phyloP scores from a whole-genome alignment of 768 basidiomycete species.

The Baorangia bicolor region DNA sequence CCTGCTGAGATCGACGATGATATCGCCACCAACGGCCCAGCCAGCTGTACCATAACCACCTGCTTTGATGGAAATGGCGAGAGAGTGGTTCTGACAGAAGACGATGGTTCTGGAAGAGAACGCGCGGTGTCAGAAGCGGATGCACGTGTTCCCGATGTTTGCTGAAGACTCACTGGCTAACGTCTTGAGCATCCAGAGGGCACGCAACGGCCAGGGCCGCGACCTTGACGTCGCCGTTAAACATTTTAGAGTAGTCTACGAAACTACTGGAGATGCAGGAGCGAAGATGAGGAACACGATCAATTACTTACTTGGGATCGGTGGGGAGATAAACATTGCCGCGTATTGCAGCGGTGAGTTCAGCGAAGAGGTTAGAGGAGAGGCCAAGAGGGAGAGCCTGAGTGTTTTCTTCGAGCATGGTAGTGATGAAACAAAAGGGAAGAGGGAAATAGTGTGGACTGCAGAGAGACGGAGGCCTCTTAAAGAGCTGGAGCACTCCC shows the following conservation, averaged over 20 bases:
- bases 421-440: background rate
- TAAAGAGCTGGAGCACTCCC: conserved; percentile 6
- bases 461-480: conserved; percentile 11
- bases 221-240: conserved; percentile 74
- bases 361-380: conserved; percentile 37
- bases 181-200: conserved; percentile 77
- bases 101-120: conserved; percentile 50
- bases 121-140: conserved; percentile 1
- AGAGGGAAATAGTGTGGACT: conserved; percentile 8
- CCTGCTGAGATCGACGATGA: conserved; percentile 77
- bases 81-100: conserved; percentile 68
- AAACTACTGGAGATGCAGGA: conserved; percentile 22
- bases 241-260: conserved; percentile 44
- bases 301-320: conserved; percentile 38
- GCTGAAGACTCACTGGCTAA: conserved; percentile 65
- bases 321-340: conserved; percentile 47
- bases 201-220: conserved; percentile 63
- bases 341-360: conserved; percentile 45
- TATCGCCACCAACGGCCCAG: conserved; percentile 83
- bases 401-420: conserved; percentile 16
- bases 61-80: conserved; percentile 81
- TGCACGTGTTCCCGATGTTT: conserved; percentile 2
- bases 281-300: background rate
- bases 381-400: conserved; percentile 3
- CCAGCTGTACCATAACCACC: conserved; percentile 92